A percentile compares a stretch with the other conserved stretches of the same genome.
Evolutionary conservation across 805 yeast genomes (phyloP).

Genomic region (Yamadazyma laniorum): DNA sequence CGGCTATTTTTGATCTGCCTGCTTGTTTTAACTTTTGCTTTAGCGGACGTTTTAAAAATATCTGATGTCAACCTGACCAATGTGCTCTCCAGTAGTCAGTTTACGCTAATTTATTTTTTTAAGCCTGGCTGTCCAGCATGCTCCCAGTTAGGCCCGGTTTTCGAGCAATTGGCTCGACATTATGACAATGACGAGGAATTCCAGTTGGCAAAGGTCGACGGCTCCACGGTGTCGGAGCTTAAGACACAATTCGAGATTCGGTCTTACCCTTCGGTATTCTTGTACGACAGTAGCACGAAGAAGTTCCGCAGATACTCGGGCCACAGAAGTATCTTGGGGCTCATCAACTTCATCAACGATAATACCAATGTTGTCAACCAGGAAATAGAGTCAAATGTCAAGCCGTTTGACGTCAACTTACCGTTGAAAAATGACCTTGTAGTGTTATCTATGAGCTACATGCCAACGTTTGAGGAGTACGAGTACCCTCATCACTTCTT

Average conservation of each 20-base stretch:
- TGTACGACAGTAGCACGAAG: constrained; percentile 43
- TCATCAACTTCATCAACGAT: constrained; percentile 23
- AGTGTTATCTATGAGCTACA: constrained; percentile 22
- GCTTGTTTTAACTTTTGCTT: too few species aligned
- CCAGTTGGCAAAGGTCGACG: constrained; percentile 34
- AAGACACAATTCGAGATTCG: constrained; percentile 38
- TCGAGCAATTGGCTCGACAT: constrained; percentile 40
- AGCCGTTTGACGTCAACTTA: constrained; percentile 5
- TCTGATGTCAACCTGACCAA: not conserved
- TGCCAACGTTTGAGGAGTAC: constrained; percentile 31
- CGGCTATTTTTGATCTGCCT: too few species aligned
- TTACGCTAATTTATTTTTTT: constrained; percentile 48
- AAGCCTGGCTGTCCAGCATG: constrained; percentile 39
- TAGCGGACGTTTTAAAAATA: too few species aligned
- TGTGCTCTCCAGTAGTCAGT: too few species aligned
- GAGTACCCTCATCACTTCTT: constrained; percentile 34
- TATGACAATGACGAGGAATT: constrained; percentile 37
- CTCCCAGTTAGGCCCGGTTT: constrained; percentile 29
- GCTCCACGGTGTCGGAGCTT: constrained; percentile 25
- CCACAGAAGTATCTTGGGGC: constrained; percentile 17
- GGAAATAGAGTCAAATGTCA: constrained; percentile 20
- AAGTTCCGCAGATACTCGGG: constrained; percentile 34
- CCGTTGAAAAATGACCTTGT: constrained; percentile 18
- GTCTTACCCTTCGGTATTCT: constrained; percentile 49
- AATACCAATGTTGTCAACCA: constrained; percentile 18